Conservation (phyloP, 2,329 filamentous ascomycete genomes). For the Penicillium griseofulvum region DNA sequence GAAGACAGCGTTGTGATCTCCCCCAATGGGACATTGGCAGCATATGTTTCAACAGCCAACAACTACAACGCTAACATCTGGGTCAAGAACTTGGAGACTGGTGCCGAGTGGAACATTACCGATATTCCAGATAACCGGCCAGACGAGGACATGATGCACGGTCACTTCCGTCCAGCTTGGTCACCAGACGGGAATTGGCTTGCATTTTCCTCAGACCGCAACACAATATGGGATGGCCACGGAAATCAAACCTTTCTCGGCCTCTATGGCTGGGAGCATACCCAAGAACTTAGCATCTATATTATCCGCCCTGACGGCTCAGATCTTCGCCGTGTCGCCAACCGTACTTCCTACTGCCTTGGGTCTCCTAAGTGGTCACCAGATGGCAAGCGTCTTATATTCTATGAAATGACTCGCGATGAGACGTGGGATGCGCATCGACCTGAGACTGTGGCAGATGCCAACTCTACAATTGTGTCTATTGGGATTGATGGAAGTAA, state of each 20-base stretch:
- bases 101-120: slow-evolving; percentile 36
- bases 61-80: slow-evolving; percentile 42
- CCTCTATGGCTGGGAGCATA: slow-evolving; percentile 4
- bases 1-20: slow-evolving; percentile 42
- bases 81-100: slow-evolving; percentile 40
- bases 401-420: slow-evolving; percentile 42
- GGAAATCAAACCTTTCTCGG: slow-evolving; percentile 21
- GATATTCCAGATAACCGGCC: slow-evolving; percentile 29
- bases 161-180: slow-evolving; percentile 43
- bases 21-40: slow-evolving; percentile 38
- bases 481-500: slow-evolving; percentile 25
- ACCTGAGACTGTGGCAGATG: slow-evolving; percentile 13
- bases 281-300: slow-evolving; percentile 15
- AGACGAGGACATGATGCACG: slow-evolving; percentile 25
- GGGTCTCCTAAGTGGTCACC: slow-evolving; percentile 27
- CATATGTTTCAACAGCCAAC: slow-evolving; percentile 42
- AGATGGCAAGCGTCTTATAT: slow-evolving; percentile 43
- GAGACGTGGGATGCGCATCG: slow-evolving; percentile 41
- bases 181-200: slow-evolving; percentile 45
- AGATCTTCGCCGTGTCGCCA: slow-evolving; percentile 7
- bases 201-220: slow-evolving; percentile 44
- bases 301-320: slow-evolving; percentile 14
- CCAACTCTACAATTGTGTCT: slow-evolving; percentile 23
- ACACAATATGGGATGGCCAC: slow-evolving; percentile 45
- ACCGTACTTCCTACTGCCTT: slow-evolving; percentile 4